Evolutionary conservation across 2,329 filamentous ascomycete species (phyloP).

Genomic region (Talaromyces sp.): DNA sequence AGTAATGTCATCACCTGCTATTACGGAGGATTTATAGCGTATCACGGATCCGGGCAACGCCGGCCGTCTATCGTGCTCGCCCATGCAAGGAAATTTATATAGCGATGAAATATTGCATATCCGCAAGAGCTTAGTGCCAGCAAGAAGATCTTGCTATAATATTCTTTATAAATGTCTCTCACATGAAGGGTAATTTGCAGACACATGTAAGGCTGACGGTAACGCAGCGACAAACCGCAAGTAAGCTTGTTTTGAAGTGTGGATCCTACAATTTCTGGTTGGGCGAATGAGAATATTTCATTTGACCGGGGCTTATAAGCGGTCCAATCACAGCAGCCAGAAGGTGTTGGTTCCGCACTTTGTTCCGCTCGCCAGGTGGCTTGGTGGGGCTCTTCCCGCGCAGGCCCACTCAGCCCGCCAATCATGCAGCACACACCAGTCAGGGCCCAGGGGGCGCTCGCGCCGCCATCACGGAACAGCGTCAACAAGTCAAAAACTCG

Average conservation of each 20-base stretch:
- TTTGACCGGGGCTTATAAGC: not conserved
- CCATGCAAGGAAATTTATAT: not conserved
- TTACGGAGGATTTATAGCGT: too few species aligned
- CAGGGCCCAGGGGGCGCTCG: too few species aligned
- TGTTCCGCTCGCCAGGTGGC: not conserved
- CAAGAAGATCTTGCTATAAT: not conserved
- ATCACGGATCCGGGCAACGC: not conserved
- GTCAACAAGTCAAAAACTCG: not conserved
- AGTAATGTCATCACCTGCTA: not conserved
- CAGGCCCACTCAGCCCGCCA: not conserved
- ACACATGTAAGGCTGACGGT: not conserved
- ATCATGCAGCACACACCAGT: not conserved
- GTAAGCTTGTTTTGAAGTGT: not conserved
- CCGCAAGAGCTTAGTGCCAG: not conserved
- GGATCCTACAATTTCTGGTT: not conserved
- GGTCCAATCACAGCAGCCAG: not conserved
- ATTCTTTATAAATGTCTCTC: not conserved
- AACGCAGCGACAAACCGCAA: not conserved
- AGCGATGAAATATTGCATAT: not conserved
- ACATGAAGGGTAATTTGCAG: not conserved
- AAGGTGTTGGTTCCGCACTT: not conserved
- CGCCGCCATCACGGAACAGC: not conserved
- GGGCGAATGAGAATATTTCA: not conserved
- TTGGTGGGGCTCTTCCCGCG: not conserved
- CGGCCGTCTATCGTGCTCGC: not conserved